A percentile compares a stretch with the other conserved stretches of the same genome.
Conservation (phyloP, 2,329 filamentous ascomycete genomes). For the Albifimbria verrucaria region DNA sequence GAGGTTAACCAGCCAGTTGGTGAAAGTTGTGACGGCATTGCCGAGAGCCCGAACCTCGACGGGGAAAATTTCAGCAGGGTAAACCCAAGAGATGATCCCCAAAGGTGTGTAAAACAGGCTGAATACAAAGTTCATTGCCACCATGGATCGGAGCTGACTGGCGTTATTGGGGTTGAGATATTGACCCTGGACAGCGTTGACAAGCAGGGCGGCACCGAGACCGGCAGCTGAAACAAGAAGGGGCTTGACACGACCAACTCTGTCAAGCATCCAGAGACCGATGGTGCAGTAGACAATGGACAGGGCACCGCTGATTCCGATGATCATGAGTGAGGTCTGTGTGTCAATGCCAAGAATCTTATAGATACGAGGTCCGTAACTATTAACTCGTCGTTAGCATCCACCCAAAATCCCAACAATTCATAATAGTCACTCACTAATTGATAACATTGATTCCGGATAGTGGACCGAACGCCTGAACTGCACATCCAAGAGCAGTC, state of each 20-base stretch:
- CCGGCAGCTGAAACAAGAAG: conserved; percentile 37
- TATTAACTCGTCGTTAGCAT: too few species aligned
- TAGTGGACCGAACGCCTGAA: conserved; percentile 46
- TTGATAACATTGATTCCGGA: conserved; percentile 35
- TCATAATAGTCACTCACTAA: conserved; percentile 17
- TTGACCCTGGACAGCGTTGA: conserved; percentile 24
- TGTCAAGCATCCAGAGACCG: conserved; percentile 42
- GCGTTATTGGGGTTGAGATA: conserved; percentile 19
- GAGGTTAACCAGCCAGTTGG: conserved; percentile 31
- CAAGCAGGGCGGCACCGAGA: conserved; percentile 20
- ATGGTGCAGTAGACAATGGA: conserved; percentile 45
- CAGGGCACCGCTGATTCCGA: conserved; percentile 47
- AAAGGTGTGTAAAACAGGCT: conserved; percentile 24
- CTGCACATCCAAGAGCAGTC: conserved; percentile 43
- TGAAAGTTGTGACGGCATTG: conserved; percentile 24
- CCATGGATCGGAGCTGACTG: conserved; percentile 23
- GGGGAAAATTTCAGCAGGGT: conserved; percentile 37
- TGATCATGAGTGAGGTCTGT: conserved; percentile 44
- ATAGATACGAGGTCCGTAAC: conserved; percentile 35
- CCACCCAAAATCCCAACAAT: too few species aligned
- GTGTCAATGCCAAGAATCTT: conserved; percentile 38
- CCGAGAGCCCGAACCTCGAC: conserved; percentile 26
- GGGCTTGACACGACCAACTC: conserved; percentile 43
- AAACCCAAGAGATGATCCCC: conserved; percentile 41
- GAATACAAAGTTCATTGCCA: conserved; percentile 33